Conservation (phyloP, 306 rosid genomes). For the Castanea mollissima region DNA sequence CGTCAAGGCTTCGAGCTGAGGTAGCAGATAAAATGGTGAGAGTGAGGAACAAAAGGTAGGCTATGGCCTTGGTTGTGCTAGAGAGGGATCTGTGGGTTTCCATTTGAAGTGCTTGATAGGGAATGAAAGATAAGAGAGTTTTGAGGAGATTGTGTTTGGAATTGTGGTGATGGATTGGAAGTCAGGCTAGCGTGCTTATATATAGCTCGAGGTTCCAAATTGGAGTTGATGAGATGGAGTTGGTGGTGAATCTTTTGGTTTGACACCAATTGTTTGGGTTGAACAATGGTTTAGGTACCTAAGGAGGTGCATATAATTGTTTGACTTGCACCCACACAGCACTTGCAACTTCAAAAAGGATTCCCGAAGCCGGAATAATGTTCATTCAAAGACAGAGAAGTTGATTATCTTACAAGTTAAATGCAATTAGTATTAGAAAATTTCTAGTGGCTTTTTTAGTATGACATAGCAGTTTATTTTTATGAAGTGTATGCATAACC, state of each 20-base stretch:
- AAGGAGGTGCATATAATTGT: too few species aligned
- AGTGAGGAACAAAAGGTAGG: neutral
- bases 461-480: too few species aligned
- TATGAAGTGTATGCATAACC: too few species aligned
- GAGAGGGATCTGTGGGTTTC: neutral
- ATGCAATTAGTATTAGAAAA: too few species aligned
- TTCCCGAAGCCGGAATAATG: too few species aligned
- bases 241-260: slow-evolving; percentile 18
- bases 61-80: neutral
- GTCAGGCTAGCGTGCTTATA: neutral
- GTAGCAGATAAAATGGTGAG: neutral
- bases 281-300: too few species aligned
- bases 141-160: neutral
- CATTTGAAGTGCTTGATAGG: neutral
- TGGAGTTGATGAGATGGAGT: slow-evolving; percentile 29
- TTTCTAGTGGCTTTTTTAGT: too few species aligned
- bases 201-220: neutral
- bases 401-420: too few species aligned
- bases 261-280: neutral
- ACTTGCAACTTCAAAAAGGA: too few species aligned
- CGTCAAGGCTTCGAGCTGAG: neutral
- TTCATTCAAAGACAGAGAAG: too few species aligned
- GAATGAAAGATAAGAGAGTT: neutral
- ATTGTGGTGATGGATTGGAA: neutral
- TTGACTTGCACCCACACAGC: too few species aligned